phyloP scores from a whole-genome alignment of 495 filamentous ascomycete species.

The Entonaema liquescens region DNA sequence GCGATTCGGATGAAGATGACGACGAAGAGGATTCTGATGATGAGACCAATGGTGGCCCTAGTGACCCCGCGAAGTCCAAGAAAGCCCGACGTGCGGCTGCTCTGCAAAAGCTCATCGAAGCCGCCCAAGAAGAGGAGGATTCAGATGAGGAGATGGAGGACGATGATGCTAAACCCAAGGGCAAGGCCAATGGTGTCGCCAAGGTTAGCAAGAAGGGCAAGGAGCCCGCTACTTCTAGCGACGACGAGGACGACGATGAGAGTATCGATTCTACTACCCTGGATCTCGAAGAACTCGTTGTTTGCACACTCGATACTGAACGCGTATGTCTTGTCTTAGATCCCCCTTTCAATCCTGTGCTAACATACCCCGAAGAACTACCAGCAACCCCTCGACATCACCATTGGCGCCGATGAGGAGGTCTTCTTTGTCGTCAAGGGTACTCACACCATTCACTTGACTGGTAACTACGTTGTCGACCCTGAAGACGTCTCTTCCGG shows the following conservation, averaged over 20 bases:
- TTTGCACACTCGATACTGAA: conserved; percentile 93
- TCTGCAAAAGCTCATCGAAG: conserved; percentile 74
- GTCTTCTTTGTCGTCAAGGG: conserved; percentile 92
- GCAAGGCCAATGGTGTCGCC: conserved; percentile 56
- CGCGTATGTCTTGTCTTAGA: conserved; percentile 50
- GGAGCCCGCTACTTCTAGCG: conserved; percentile 72
- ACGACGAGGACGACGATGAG: conserved; percentile 69
- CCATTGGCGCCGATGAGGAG: conserved; percentile 81
- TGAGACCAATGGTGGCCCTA: conserved; percentile 85
- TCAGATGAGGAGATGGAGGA: conserved; percentile 66
- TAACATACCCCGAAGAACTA: conserved; percentile 70
- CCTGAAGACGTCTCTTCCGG: conserved; percentile 64
- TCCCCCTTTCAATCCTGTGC: conserved; percentile 13
- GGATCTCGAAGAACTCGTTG: conserved; percentile 79
- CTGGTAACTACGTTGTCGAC: conserved; percentile 87
- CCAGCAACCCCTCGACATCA: conserved; percentile 95
- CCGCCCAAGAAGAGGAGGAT: conserved; percentile 64
- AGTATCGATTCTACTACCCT: conserved; percentile 60
- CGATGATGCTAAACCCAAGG: conserved; percentile 69
- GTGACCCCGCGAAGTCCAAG: conserved; percentile 86
- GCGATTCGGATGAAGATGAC: conserved; percentile 54
- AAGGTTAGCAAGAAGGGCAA: conserved; percentile 78
- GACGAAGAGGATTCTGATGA: conserved; percentile 69
- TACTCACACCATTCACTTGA: conserved; percentile 88
- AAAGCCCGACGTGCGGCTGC: conserved; percentile 77